These are phyloP conservation scores for Conoideocrella luteorostrata DNA, from an alignment of 2,329 filamentous ascomycete genomes.

Conservation along the genomic window DNA sequence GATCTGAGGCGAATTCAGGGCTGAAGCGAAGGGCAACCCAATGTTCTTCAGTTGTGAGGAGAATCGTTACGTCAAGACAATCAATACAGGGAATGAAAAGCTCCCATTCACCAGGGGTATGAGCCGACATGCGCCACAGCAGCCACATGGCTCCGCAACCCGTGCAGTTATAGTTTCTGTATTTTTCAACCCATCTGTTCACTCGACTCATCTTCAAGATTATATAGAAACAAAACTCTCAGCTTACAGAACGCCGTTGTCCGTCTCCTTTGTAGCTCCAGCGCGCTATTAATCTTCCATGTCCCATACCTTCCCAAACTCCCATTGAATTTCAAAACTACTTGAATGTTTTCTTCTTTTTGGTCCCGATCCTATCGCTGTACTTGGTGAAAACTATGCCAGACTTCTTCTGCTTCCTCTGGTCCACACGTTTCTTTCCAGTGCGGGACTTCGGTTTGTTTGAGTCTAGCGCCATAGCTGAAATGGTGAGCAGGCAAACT, in stretches of 20 bases:
- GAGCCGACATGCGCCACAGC: not conserved
- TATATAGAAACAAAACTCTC: not conserved
- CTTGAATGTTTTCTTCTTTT: conserved; percentile 30
- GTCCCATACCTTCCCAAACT: not conserved
- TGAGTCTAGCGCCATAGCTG: conserved; percentile 53
- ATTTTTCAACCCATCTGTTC: too few relatives aligned
- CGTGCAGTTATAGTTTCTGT: too few relatives aligned
- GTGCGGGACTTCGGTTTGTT: conserved; percentile 32
- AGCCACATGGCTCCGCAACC: too few relatives aligned
- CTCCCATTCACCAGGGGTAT: too few relatives aligned
- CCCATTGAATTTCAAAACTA: not conserved
- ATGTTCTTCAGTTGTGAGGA: not conserved
- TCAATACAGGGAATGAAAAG: too few relatives aligned
- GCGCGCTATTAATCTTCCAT: too few relatives aligned
- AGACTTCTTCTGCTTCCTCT: conserved; percentile 48
- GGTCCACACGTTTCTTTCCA: conserved; percentile 49
- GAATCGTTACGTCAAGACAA: too few relatives aligned
- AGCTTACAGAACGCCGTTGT: conserved; percentile 2
- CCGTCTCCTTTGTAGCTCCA: not conserved
- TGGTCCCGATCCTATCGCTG: conserved; percentile 42
- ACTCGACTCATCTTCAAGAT: too few relatives aligned
- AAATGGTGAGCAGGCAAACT: not conserved
- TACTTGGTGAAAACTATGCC: conserved; percentile 56
- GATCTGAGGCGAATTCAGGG: not conserved
- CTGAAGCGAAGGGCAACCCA: not conserved